These are phyloP conservation scores for Salmacisia buchloeana DNA, from an alignment of 1,284 basidiomycete species.

Conservation along the genomic window DNA sequence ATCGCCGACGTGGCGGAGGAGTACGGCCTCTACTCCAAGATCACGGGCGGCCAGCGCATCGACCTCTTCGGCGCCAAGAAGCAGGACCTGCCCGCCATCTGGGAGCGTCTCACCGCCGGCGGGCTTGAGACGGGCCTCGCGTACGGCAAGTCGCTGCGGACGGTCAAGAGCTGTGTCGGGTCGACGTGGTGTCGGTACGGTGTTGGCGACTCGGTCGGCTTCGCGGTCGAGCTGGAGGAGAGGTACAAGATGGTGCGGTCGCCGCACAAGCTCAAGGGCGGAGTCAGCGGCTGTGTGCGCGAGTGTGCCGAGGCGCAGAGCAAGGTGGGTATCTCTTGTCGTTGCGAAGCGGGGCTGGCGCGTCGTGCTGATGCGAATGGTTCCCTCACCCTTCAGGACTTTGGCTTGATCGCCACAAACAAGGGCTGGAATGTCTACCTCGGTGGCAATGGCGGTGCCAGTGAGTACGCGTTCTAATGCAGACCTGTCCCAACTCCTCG, in stretches of 20 bases:
- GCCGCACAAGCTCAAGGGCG: conserved; percentile 71
- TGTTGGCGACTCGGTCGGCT: conserved; percentile 68
- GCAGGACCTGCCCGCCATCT: conserved; percentile 69
- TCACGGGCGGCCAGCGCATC: conserved; percentile 59
- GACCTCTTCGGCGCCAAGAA: conserved; percentile 71
- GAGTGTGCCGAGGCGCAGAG: conserved; percentile 58
- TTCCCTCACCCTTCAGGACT: conserved; percentile 57
- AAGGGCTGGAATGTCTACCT: conserved; percentile 62
- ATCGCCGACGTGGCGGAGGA: conserved; percentile 68
- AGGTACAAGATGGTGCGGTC: conserved; percentile 66
- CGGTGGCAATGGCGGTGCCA: conserved; percentile 69
- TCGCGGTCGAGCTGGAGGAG: conserved; percentile 68
- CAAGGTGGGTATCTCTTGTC: neutral
- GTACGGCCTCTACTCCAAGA: conserved; percentile 59
- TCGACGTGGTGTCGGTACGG: conserved; percentile 69
- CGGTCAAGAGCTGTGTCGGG: conserved; percentile 62
- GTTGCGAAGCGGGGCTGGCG: neutral
- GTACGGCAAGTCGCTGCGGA: conserved; percentile 62
- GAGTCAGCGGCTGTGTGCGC: conserved; percentile 56
- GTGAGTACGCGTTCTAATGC: neutral
- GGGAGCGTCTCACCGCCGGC: conserved; percentile 63
- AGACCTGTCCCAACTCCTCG: neutral
- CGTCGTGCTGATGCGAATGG: conserved; percentile 60
- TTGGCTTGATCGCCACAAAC: conserved; percentile 70
- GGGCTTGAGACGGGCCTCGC: conserved; percentile 73